phyloP scores from a whole-genome alignment of 208 protist genomes.

The Wallacemonas sp. region DNA sequence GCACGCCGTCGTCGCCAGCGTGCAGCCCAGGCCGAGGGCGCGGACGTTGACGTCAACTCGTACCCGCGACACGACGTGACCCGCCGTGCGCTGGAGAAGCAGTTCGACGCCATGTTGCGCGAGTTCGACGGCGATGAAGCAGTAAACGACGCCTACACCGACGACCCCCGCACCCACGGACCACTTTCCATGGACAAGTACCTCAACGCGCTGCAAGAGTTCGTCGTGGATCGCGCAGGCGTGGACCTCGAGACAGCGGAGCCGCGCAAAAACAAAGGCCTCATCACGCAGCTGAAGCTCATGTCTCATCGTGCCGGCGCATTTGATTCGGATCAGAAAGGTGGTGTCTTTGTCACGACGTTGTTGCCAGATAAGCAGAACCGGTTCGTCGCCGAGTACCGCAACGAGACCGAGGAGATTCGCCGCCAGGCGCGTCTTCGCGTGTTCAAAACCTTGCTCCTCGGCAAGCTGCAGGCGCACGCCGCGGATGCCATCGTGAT shows the following conservation, averaged over 20 bases:
- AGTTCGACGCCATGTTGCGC: constrained; percentile 54
- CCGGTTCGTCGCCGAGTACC: constrained; percentile 68
- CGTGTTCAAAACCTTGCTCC: constrained; percentile 18
- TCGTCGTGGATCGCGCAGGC: constrained; percentile 71
- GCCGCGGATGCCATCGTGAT: constrained; percentile 6
- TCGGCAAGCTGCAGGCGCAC: constrained; percentile 13
- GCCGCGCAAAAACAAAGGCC: constrained; percentile 76
- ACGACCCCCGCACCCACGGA: constrained; percentile 79
- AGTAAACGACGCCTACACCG: constrained; percentile 64
- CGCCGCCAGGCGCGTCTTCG: constrained; percentile 52
- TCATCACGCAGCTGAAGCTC: constrained; percentile 75
- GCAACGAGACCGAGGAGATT: constrained; percentile 69
- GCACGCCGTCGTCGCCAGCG: constrained; percentile 22
- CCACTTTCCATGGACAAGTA: constrained; percentile 75
- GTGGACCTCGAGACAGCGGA: constrained; percentile 65
- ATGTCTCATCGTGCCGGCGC: constrained; percentile 54
- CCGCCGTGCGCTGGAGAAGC: constrained; percentile 41
- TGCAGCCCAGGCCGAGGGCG: constrained; percentile 5
- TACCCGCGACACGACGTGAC: constrained; percentile 62
- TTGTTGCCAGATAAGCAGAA: constrained; percentile 67
- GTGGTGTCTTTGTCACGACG: constrained; percentile 68
- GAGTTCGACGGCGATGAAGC: constrained; percentile 54
- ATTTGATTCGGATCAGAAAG: constrained; percentile 52
- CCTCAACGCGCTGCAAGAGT: constrained; percentile 78
- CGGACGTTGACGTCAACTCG: constrained; percentile 16